Evolutionary conservation across 2,329 filamentous ascomycete species (phyloP), one percentile per base, ranked within the genome.

Genomic region (Cytospora leucostoma): DNA sequence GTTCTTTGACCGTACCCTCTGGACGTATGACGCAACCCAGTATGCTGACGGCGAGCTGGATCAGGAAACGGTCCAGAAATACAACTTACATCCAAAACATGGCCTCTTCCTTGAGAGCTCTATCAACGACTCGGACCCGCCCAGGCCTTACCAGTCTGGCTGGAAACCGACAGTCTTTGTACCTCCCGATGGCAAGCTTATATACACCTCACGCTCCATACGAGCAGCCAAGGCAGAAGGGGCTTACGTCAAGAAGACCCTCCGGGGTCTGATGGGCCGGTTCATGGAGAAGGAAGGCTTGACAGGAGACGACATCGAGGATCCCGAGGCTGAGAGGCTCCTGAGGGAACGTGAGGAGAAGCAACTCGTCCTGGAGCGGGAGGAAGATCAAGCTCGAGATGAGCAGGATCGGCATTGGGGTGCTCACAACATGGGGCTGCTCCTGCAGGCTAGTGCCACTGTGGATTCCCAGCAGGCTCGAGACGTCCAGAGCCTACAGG

Each of bases 1-100:
- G 72, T 83, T 85, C 69, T 75, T 83, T 65, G 84, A 87, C 67
- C 80, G 81, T 64, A 80, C 80, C 64, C 78, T 82, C 65, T 79
- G 78, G 67, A 79, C 79, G 66, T 84, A 82, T 71, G 83, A 87
- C 68, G 80, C 77, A 62, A 80, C 82, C 19, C 73, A 74, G 21
- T 79, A 81, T 44, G 74, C 72, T 3, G 79, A 80, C 0, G 77
- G 77, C 13, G 83, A 84, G 60, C 77, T 86, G 55, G 82, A 86
- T 70, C 73, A 80, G 50, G 77, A 79, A 4, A 69, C 80, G 55
- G 75, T 87, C 57, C 75, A 79, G 68, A 80, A 78, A 65, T 76
- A 84, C 69, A 73, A 72, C 7, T 70, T 87, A 7, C 84, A 87
- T 61, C 83, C 84, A 1, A 78, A 75, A 49, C 82, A 80, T 64